A percentile compares a stretch with the other conserved stretches of the same genome.
Conservation (phyloP, 2,329 filamentous ascomycete species). For the Claviceps sp. region DNA sequence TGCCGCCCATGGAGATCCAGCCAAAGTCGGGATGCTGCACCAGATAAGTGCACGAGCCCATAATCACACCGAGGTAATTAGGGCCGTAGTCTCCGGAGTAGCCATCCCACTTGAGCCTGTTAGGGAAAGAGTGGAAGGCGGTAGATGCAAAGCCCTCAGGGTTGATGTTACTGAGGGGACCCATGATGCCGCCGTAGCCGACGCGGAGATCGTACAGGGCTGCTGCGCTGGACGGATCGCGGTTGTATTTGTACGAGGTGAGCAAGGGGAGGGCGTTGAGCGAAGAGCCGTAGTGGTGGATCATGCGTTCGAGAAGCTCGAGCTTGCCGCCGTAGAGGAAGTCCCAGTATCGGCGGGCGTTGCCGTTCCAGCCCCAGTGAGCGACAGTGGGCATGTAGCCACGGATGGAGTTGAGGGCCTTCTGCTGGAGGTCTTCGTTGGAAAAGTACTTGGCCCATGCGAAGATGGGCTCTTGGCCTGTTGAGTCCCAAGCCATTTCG, state of each 20-base stretch:
- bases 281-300: conserved; percentile 48
- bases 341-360: conserved; percentile 47
- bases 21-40: conserved; percentile 30
- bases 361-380: conserved; percentile 51
- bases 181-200: conserved; percentile 39
- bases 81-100: conserved; percentile 45
- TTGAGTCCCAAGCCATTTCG: conserved; percentile 51
- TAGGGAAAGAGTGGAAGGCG: conserved; percentile 43
- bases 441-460: conserved; percentile 35
- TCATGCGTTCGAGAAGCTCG: conserved; percentile 25
- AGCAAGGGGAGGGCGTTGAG: conserved; percentile 44
- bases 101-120: conserved; percentile 41
- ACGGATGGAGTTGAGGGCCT: conserved; percentile 38
- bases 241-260: conserved; percentile 31
- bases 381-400: conserved; percentile 44
- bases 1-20: conserved; percentile 35
- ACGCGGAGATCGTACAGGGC: conserved; percentile 38
- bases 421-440: conserved; percentile 12
- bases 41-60: conserved; percentile 37
- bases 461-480: conserved; percentile 47
- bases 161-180: conserved; percentile 41
- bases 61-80: conserved; percentile 35
- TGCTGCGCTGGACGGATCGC: conserved; percentile 12
- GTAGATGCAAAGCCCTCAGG: conserved; percentile 38
- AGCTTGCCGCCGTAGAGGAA: conserved; percentile 27